Evolutionary conservation across 306 rosid genomes (phyloP).

Genomic region (Canavalia gladiata): DNA sequence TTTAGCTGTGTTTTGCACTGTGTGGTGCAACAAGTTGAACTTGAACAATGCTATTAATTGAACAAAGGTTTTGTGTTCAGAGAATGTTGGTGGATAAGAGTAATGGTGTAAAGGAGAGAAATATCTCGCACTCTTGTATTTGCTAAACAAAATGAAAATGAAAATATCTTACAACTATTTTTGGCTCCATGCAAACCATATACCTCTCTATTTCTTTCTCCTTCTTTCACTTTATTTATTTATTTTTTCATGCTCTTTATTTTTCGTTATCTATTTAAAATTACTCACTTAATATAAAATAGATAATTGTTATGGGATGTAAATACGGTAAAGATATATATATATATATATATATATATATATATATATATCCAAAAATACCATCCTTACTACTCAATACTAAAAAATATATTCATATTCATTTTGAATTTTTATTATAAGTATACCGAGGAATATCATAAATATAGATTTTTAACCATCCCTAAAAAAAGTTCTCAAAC

Average conservation of each 20-base stretch:
- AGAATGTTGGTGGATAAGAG: constrained; percentile 54
- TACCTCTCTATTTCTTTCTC: neutral
- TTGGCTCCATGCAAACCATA: constrained; percentile 49
- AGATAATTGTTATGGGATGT: too few relatives aligned
- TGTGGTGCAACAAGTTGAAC: neutral
- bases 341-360: too few relatives aligned
- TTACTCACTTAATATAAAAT: too few relatives aligned
- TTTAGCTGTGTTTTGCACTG: neutral
- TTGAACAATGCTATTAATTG: neutral
- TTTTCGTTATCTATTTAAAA: neutral
- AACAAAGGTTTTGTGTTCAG: constrained; percentile 7
- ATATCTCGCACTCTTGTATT: constrained; percentile 17
- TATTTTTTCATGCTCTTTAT: neutral
- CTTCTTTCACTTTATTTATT: neutral
- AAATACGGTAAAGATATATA: too few relatives aligned
- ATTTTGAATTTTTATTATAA: too few relatives aligned
- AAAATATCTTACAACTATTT: constrained; percentile 43
- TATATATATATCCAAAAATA: too few relatives aligned
- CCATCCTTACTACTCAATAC: too few relatives aligned
- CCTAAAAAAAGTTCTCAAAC: too few relatives aligned
- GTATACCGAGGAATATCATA: too few relatives aligned
- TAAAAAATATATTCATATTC: too few relatives aligned
- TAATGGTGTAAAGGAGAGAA: neutral
- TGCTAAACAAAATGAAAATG: neutral
- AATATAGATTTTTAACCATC: too few relatives aligned